Conservation (phyloP, 768 basidiomycete genomes). For the Agrocybe chaxingu region DNA sequence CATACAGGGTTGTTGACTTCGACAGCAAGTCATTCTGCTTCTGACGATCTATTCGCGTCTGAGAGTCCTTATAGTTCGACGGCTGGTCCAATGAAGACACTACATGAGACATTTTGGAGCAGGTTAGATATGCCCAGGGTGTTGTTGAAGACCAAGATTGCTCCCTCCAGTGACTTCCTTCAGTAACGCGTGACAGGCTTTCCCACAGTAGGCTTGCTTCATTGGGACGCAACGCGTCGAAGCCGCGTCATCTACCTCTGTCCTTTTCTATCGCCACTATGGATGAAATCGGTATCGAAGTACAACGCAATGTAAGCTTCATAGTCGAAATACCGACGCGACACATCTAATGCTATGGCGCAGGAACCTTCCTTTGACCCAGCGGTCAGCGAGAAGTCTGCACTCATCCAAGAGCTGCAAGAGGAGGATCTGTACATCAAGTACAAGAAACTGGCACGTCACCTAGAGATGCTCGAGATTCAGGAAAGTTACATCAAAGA, state of each 20-base stretch:
- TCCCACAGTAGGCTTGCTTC: slow-evolving; percentile 34
- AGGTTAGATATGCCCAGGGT: not conserved
- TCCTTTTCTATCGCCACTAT: slow-evolving; percentile 39
- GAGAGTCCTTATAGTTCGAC: slow-evolving; percentile 96
- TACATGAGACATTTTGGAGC: slow-evolving; percentile 73
- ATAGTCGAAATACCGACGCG: not conserved
- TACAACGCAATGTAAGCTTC: slow-evolving; percentile 69
- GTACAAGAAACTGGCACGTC: slow-evolving; percentile 94
- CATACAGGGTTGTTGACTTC: slow-evolving; percentile 88
- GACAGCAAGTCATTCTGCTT: slow-evolving; percentile 77
- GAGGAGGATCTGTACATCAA: slow-evolving; percentile 95
- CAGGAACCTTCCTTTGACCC: slow-evolving; percentile 91
- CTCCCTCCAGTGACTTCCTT: too few species aligned
- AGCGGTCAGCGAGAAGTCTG: slow-evolving; percentile 85
- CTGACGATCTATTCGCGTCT: slow-evolving; percentile 73
- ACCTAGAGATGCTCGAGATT: slow-evolving; percentile 92
- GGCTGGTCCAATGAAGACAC: slow-evolving; percentile 85
- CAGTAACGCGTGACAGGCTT: slow-evolving; percentile 1
- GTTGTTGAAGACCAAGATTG: slow-evolving; percentile 1
- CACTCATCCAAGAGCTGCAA: slow-evolving; percentile 82
- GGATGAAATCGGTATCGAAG: slow-evolving; percentile 89
- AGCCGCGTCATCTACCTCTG: slow-evolving; percentile 44
- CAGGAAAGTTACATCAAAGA: slow-evolving; percentile 98
- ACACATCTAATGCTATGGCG: slow-evolving; percentile 4
- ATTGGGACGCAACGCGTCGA: slow-evolving; percentile 37